Conservation (phyloP, 2,329 filamentous ascomycete genomes). For the Laburnicola sp. region DNA sequence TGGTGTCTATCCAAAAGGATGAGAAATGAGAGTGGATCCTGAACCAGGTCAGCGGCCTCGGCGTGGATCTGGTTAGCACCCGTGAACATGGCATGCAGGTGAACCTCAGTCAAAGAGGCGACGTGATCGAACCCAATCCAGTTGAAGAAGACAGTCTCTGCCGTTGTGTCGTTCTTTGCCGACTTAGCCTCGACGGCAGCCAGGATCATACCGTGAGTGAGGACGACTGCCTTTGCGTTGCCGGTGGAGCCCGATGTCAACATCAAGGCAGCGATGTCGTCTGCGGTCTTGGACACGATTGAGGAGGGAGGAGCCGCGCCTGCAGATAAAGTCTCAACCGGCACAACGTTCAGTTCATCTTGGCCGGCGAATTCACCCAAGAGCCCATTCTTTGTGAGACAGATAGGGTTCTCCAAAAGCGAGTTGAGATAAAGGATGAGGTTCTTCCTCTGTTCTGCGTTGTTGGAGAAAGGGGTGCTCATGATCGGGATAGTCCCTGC, state of each 20-base stretch:
- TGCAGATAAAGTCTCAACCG: no score
- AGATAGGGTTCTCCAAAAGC: constrained; percentile 10
- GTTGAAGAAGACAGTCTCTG: constrained; percentile 38
- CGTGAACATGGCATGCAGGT: constrained; percentile 53
- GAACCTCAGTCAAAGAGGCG: constrained; percentile 55
- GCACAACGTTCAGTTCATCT: no score
- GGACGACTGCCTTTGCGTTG: constrained; percentile 53
- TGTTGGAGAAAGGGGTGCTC: constrained; percentile 9
- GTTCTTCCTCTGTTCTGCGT: constrained; percentile 6
- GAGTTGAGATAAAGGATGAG: background rate
- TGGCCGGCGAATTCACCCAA: no score
- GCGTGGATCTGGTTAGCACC: constrained; percentile 54
- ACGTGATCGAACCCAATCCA: constrained; percentile 60
- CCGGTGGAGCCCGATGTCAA: constrained; percentile 59
- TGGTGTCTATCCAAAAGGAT: constrained; percentile 47
- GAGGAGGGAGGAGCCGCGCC: background rate
- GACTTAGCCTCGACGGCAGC: constrained; percentile 48
- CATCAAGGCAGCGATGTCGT: constrained; percentile 38
- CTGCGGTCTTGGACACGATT: constrained; percentile 8
- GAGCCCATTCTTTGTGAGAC: constrained; percentile 1
- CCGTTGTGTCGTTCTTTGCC: no score
- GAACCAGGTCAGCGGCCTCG: constrained; percentile 46
- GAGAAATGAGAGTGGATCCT: constrained; percentile 47
- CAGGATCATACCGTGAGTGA: constrained; percentile 50
- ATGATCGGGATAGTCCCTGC: constrained; percentile 2